phyloP scores from a whole-genome alignment of 148 eudicot species.

The Rhododendron molle region DNA sequence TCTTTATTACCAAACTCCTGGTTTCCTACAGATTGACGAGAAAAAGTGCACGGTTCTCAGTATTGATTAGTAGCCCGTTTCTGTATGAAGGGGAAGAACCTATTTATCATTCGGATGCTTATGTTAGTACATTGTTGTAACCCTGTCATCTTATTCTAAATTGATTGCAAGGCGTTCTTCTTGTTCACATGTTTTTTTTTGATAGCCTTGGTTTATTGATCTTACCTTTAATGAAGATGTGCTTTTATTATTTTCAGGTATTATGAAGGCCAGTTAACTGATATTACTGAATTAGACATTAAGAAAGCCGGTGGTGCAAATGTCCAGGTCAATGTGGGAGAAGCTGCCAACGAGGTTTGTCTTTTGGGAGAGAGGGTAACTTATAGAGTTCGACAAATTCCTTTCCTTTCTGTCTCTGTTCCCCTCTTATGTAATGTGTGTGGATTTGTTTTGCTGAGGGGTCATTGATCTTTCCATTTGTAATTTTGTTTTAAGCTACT shows the following conservation, averaged over 20 bases:
- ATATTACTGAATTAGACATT: neutral
- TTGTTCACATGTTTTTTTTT: neutral
- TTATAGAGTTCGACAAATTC: neutral
- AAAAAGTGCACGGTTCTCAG: neutral
- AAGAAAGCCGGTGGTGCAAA: slow-evolving; percentile 1
- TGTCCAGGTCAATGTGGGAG: neutral
- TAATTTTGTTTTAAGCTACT: neutral
- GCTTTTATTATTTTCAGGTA: slow-evolving; percentile 2
- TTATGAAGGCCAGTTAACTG: slow-evolving; percentile 16
- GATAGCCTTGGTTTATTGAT: neutral
- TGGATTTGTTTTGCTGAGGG: neutral
- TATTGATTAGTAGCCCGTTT: neutral
- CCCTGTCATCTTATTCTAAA: neutral
- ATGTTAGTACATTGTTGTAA: neutral
- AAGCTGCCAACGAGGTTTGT: slow-evolving; percentile 16
- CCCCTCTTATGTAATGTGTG: neutral
- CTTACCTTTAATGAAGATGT: neutral
- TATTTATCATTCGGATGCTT: neutral
- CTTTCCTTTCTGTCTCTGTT: neutral
- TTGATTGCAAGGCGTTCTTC: neutral
- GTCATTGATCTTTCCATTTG: neutral
- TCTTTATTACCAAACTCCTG: neutral
- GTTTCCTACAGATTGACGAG: neutral
- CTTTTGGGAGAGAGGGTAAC: neutral
- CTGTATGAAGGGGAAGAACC: neutral